Conservation (phyloP, 1,284 basidiomycete species). For the Xerocomus minutiporus region DNA sequence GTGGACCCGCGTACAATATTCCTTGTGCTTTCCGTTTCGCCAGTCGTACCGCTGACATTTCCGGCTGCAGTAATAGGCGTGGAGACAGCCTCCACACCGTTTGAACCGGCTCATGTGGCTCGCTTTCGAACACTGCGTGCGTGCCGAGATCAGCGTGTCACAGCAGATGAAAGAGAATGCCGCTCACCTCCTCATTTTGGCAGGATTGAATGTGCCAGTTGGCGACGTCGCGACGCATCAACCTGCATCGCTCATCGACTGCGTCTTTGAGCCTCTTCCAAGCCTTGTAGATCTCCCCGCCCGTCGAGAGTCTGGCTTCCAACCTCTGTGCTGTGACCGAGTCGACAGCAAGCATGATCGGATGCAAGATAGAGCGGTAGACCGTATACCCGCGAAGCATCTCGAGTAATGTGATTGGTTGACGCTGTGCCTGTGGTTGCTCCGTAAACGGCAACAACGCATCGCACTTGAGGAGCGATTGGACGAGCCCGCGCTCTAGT, state of each 20-base stretch:
- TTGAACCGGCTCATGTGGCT: slow-evolving; percentile 13
- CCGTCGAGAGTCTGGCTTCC: slow-evolving; percentile 12
- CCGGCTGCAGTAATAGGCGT: slow-evolving; percentile 26
- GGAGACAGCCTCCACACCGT: slow-evolving; percentile 25
- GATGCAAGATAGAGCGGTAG: slow-evolving; percentile 26
- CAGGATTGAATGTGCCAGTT: slow-evolving; percentile 25
- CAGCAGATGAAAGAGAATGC: not conserved
- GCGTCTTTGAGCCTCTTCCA: slow-evolving; percentile 19
- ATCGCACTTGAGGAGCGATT: slow-evolving; percentile 26
- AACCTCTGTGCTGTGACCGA: slow-evolving; percentile 4
- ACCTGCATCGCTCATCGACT: slow-evolving; percentile 20
- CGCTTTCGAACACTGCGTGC: slow-evolving; percentile 23
- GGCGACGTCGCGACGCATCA: slow-evolving; percentile 18
- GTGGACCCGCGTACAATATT: slow-evolving; percentile 23
- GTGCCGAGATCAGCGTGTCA: slow-evolving; percentile 1
- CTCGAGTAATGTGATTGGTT: slow-evolving; percentile 13
- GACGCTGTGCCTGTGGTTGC: slow-evolving; percentile 7
- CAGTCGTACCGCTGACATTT: slow-evolving; percentile 28
- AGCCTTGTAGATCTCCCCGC: slow-evolving; percentile 20
- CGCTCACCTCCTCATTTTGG: slow-evolving; percentile 23
- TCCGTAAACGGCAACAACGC: slow-evolving; percentile 18
- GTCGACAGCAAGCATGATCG: slow-evolving; percentile 11
- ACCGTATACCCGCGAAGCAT: slow-evolving; percentile 25
- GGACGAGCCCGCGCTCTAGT: slow-evolving; percentile 19
- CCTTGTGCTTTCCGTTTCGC: slow-evolving; percentile 25